Percentiles rank a stretch among this genome's conserved stretches.
Evolutionary conservation across 1,139 yeast genomes (phyloP).

Genomic region (Candida smagusa): DNA sequence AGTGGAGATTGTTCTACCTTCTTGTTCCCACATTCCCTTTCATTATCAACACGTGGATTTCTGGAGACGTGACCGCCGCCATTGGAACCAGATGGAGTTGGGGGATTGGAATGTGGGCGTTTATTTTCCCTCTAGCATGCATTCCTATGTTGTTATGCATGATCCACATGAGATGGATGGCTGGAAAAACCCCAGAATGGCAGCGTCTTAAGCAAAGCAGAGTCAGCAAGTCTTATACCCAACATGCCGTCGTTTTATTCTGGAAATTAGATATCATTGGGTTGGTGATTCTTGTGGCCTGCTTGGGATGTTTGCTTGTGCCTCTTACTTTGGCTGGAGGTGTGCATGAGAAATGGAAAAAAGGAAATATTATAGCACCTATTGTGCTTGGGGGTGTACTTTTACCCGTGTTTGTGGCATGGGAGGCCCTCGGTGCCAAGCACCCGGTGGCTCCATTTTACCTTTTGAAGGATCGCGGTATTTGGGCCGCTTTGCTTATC

Average conservation of each 20-base stretch:
- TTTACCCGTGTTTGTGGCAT: constrained; percentile 28
- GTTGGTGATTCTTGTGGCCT: constrained; percentile 25
- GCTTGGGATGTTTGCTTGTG: constrained; percentile 35
- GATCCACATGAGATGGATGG: constrained; percentile 33
- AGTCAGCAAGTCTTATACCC: constrained; percentile 10
- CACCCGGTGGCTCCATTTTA: constrained; percentile 32
- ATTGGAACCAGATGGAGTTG: constrained; percentile 23
- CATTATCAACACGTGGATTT: constrained; percentile 23
- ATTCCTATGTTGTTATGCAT: constrained; percentile 30
- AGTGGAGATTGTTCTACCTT: constrained; percentile 21
- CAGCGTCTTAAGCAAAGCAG: constrained; percentile 16
- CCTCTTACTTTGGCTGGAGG: constrained; percentile 42
- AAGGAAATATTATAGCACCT: constrained; percentile 33
- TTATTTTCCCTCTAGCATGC: constrained; percentile 35
- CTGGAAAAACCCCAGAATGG: constrained; percentile 37
- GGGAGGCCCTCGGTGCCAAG: constrained; percentile 31
- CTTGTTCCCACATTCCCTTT: constrained; percentile 21
- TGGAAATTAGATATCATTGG: constrained; percentile 38
- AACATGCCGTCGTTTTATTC: constrained; percentile 17
- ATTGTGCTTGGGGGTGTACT: constrained; percentile 35
- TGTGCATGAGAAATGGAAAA: constrained; percentile 25
- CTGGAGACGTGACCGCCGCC: constrained; percentile 17
- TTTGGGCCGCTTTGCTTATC: constrained; percentile 30
- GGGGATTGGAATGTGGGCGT: constrained; percentile 42
- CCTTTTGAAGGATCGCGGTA: constrained; percentile 35